Base-by-base conservation (phyloP, 192 early-diverging fungal genomes). In the Coemansia sp. region DNA sequence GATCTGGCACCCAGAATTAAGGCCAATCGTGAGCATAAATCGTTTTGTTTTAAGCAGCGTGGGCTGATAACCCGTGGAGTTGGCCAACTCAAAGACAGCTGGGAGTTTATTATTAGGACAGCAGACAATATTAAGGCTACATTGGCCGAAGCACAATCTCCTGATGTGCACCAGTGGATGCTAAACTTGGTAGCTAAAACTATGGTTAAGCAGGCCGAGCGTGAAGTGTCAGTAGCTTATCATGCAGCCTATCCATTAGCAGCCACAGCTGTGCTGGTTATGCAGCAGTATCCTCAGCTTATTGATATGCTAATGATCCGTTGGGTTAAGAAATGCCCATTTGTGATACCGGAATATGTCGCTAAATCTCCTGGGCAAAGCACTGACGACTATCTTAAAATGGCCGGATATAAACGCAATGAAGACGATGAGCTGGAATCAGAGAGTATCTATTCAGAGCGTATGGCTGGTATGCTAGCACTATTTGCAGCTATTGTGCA, bases 321-420 rank as follows among this genome's bases (percentile, higher is more conserved):
- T 3, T 61, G 70, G 55, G 61, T 78, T 20, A 78, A 78, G 47
- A 78, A 78, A 45, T 78, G 74, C 44, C 74, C 68, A 14, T 64
- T 66, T 40, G 45, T 63, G n/a, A 44, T 78, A 8, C 74, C 74
- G 10, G 56, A 64, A 56, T 71, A 63, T 20, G 23, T 55, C 19
- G 36, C 33, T 13, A 55, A 55, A 18, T 26, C 39, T 37, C 39
- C 64, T 9, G 31, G 38, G 31, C 68, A 70, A 61, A 21, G 42
- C 9, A 36, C 35, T 6, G 68, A 59, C 3, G 74, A 63, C 15
- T 70, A 58, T 33, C 37, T 63, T 47, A 63, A 59, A 23, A 48
- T 43, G 15, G 65, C 55, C 35, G 68, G 74, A 0, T 78, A 78
- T 40, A 66, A 63, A 46, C 59, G 59, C 28, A 59, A 63, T 41